Evolutionary conservation across 768 basidiomycete species (phyloP), one percentile per base, ranked within the genome.

Genomic region (Suillus spraguei): DNA sequence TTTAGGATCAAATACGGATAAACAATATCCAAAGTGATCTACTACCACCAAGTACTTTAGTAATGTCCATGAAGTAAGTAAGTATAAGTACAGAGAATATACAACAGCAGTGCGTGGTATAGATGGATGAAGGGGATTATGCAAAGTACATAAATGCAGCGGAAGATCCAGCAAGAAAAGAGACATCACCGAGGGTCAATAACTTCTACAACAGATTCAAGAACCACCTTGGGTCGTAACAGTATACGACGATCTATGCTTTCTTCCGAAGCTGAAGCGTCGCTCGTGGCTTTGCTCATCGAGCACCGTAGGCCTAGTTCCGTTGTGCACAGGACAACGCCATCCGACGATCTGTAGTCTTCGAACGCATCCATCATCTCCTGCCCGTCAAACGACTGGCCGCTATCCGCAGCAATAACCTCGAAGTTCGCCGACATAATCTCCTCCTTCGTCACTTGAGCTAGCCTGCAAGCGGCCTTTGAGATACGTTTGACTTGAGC

Each of bases 401-500:
- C 83, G 38, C 83, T 81, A 63, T 89, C 86, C 2, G 86, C 83
- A 22, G 85, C 81, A 46, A 89, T 74, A 41, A 92, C 82, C 67
- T 92, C 89, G 68, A 92, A 93, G 63, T 82, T 86, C 2, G 90
- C 89, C 3, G 87, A 89, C 79, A 93, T 83, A 69, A 91, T 90
- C 64, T 91, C 90, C 68, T 93, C 90, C 56, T 85, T 79, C 41
- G 84, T 82, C 46, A 90, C 84, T 56, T 80, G 82, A 13, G 89
- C 88, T 36, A 93, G 77, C 63, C 81, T 81, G 70, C 84, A 83
- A 24, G 87, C 87, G 0, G 88, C 80, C 60, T 82, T 83, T 13
- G 89, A 85, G 49, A 93, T 87, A 20, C 88, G 83, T 24, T 82
- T 83, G 10, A 92, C 82, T 69, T 89, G 89, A 38, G 85, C 77